Base-by-base conservation (phyloP, 176 grass and related monocot species). In the Stipa capillata region DNA sequence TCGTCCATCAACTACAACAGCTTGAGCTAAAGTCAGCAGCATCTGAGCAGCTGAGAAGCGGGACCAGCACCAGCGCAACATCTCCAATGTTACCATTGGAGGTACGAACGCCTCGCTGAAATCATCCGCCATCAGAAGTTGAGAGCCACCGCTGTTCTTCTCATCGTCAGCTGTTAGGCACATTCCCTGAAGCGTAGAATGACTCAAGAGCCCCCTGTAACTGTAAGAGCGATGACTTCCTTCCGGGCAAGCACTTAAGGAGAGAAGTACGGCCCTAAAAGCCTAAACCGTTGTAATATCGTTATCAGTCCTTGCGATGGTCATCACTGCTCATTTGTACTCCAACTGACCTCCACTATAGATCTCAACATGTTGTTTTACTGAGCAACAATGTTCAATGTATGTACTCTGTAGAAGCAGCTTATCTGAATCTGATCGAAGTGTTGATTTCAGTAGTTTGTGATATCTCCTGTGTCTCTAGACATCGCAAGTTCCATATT, bases 31-130 rank as follows among this genome's bases (percentile, higher is more conserved):
- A 90, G 81, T 88, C 86, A 29, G 83, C 85, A 31, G 83, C 83
- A 14, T 90, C 83, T 0, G 89, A 92, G 44, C 87, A 92, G 50
- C 85, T 84, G 35, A 92, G 90, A 61, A 98, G 95, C 4, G 92
- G 92, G 21, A 94, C 92, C 32, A 98, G 95, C 86, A 94, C 95
- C 29, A 98, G 90, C 47, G 90, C 89, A 0, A 86, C 95, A 2
- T 98, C 95, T 6, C 95, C 95, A 11, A 94, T 98, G 95, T 75
- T 98, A 37, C 90, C 87, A n/a, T 84, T 98, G 72, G 82, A 98
- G 73, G 96, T 91, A 31, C 86, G 93, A 1, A 94, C 83, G 36
- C 90, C 92, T 65, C 87, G 92, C 8, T 91, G 73, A 92, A 70
- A 79, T 34, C 34, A 1, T 17, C 25, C 20, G 1, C 33, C 7